phyloP scores from a whole-genome alignment of 2,329 filamentous ascomycete genomes.

The Aspergillus sp. region DNA sequence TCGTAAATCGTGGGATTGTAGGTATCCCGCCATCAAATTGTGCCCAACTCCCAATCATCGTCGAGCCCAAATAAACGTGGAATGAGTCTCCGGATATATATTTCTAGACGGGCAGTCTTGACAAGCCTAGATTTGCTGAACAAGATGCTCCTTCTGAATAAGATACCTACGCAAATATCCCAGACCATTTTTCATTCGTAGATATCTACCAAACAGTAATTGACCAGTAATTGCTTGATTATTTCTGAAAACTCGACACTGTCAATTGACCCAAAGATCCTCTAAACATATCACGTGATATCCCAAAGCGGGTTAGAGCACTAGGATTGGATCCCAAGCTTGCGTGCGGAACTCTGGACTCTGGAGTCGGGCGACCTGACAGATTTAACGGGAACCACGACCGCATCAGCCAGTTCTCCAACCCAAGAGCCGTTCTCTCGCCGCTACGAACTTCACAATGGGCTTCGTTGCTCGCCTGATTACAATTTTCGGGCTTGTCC shows the following conservation, averaged over 20 bases:
- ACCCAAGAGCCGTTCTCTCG: not conserved
- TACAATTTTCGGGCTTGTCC: constrained; percentile 71
- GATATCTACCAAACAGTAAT: too few species aligned
- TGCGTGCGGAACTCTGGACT: not conserved
- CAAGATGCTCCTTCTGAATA: too few species aligned
- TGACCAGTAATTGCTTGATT: too few species aligned
- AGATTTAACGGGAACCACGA: not conserved
- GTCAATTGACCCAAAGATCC: not conserved
- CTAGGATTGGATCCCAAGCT: not conserved
- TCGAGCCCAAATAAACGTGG: too few species aligned
- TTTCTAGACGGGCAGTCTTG: too few species aligned
- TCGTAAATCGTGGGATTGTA: not conserved
- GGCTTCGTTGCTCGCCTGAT: constrained; percentile 68
- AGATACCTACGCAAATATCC: too few species aligned
- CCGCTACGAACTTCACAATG: constrained; percentile 50
- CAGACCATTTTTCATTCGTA: too few species aligned
- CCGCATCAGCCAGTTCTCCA: not conserved
- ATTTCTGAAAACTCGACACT: not conserved
- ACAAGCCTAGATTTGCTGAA: too few species aligned
- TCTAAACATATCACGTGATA: not conserved
- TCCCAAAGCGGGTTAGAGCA: not conserved
- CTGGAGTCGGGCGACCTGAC: not conserved
- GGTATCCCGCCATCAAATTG: not conserved
- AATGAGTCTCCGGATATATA: too few species aligned
- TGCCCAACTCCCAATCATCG: not conserved